Conservation (phyloP, 768 basidiomycete species). For the Neoboletus brunneissimus region DNA sequence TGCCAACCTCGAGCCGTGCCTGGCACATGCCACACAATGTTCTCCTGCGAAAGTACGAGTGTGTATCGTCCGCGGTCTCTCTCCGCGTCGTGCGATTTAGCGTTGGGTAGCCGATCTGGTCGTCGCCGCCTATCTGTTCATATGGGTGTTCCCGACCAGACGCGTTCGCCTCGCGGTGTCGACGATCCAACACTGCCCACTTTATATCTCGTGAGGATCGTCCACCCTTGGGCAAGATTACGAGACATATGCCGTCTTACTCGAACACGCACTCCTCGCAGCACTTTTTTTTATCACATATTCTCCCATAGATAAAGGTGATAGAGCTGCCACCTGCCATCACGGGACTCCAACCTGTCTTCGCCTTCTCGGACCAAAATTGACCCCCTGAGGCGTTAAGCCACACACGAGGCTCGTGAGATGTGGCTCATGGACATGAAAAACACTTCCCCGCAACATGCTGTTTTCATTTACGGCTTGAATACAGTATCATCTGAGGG, state of each 20-base stretch:
- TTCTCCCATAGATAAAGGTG: conserved; percentile 11
- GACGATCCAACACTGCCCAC: conserved; percentile 13
- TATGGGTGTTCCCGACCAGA: not conserved
- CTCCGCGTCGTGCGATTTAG: not conserved
- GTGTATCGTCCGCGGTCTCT: not conserved
- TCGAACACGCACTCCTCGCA: not conserved
- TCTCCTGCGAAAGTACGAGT: too few relatives aligned
- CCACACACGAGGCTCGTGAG: conserved; percentile 22
- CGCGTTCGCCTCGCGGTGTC: conserved; percentile 5
- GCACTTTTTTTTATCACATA: conserved; percentile 10
- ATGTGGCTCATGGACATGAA: not conserved
- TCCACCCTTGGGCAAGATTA: conserved; percentile 3
- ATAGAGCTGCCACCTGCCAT: conserved; percentile 18
- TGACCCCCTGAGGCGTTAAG: conserved; percentile 7
- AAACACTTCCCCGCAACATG: conserved; percentile 30
- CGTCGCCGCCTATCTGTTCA: not conserved
- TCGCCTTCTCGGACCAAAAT: conserved; percentile 5
- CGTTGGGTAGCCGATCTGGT: not conserved
- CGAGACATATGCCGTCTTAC: conserved; percentile 7
- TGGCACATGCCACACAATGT: conserved; percentile 9
- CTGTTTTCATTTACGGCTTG: conserved; percentile 23
- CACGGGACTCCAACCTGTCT: not conserved
- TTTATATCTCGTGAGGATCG: conserved; percentile 11
- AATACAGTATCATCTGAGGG: conserved; percentile 3
- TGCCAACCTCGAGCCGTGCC: conserved; percentile 8